Base-by-base conservation (phyloP, 2,329 filamentous ascomycete species). In the Simplicillium sp. region DNA sequence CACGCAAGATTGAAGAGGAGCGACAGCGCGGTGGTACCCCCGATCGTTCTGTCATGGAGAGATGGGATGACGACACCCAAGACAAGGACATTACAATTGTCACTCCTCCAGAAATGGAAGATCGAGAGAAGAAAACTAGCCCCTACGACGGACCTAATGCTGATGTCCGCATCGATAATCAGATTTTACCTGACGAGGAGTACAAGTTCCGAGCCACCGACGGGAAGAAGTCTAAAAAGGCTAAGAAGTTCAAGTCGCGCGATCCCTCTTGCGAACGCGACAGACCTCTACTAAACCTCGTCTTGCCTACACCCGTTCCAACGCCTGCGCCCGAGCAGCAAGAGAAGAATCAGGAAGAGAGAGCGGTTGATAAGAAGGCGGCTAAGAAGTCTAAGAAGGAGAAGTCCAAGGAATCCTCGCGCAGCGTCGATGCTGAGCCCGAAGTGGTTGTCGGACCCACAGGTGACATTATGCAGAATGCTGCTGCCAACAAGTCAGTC, bases 161-260 rank as follows among this genome's bases (percentile, higher is more conserved):
- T n/a, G 78, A 82, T 54, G 76, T 82, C 40, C 65, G 62, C 39
- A 72, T 80, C 44, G 77, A 82, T 52, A 71, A 79, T 49, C 59
- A 73, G 44, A 67, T 81, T 45, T 64, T 68, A 40, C 78, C 78
- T 5, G 55, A 56, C 33, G 71, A 80, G 25, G 56, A 77, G 41
- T 46, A 57, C 43, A 56, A 54, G 34, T 63, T 68, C 52, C 49
- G 55, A 9, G 50, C 56, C 14, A 46, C 36, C 14, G 47, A 45
- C 29, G 51, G 48, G 44, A 51, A 42, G 34, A 57, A 50, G 29
- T 53, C 46, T 42, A 56, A 46, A 31, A 46, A 4, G 55, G 61
- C 3, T 37, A 57, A 14, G 28, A 41, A 36, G 20, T 71, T 70
- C 49, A 61, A 53, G 43, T 62, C 67, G 15, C 65, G 71, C 31